These are phyloP conservation scores for Mycena belliarum DNA, from an alignment of 768 basidiomycete genomes.

Conservation along the genomic window DNA sequence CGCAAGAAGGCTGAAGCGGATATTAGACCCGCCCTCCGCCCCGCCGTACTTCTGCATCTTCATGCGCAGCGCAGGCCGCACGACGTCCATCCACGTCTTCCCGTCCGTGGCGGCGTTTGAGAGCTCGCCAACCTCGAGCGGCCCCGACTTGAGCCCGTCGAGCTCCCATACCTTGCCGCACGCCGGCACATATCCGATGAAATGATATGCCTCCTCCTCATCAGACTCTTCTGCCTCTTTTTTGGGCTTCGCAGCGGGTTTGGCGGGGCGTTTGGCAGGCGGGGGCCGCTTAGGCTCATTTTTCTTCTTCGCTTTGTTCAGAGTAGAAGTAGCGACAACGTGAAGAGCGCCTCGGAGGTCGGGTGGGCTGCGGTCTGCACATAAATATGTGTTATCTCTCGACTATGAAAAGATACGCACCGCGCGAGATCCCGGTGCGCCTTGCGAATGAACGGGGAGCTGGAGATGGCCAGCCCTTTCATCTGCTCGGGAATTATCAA, in stretches of 20 bases:
- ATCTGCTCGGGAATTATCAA: constrained; percentile 40
- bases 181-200: constrained; percentile 64
- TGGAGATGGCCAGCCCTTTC: constrained; percentile 63
- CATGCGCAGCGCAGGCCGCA: constrained; percentile 57
- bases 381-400: neutral
- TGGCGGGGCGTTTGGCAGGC: constrained; percentile 36
- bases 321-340: constrained; percentile 44
- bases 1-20: constrained; percentile 63
- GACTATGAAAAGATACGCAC: constrained; percentile 32
- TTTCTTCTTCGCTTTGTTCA: constrained; percentile 43
- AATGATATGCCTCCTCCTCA: constrained; percentile 57
- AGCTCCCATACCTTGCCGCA: constrained; percentile 72
- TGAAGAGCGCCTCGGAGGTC: constrained; percentile 57
- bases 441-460: constrained; percentile 51
- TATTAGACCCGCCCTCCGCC: constrained; percentile 44
- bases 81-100: constrained; percentile 58
- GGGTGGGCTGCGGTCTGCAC: constrained; percentile 42
- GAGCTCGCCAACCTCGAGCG: constrained; percentile 66
- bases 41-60: constrained; percentile 64
- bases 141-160: constrained; percentile 62
- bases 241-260: constrained; percentile 18
- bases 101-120: constrained; percentile 21
- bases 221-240: constrained; percentile 32
- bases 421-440: constrained; percentile 63
- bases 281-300: constrained; percentile 35